These are phyloP conservation scores for Irpex rosettiformis DNA, from an alignment of 1,284 basidiomycete genomes.

Conservation along the genomic window DNA sequence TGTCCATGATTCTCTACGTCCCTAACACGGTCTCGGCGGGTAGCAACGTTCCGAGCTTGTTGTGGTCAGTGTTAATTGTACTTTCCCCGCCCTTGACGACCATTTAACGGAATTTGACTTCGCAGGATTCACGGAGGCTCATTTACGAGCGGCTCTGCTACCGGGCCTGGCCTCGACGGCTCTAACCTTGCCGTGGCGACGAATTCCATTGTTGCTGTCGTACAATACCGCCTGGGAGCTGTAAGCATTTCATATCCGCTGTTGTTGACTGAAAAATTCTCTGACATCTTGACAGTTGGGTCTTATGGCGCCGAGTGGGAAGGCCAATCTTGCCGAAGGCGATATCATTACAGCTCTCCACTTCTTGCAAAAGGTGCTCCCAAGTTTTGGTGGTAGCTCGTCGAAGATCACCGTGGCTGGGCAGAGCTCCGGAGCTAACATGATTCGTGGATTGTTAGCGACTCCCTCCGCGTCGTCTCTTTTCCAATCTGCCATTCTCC, in stretches of 20 bases:
- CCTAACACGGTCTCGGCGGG: slow-evolving; percentile 38
- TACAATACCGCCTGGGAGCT: slow-evolving; percentile 84
- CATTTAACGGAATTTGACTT: neutral
- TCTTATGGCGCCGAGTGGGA: slow-evolving; percentile 63
- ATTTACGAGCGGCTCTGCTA: slow-evolving; percentile 70
- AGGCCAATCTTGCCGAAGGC: slow-evolving; percentile 67
- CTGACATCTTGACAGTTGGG: slow-evolving; percentile 52
- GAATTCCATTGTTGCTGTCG: slow-evolving; percentile 76
- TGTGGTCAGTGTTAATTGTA: slow-evolving; percentile 51
- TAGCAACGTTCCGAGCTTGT: slow-evolving; percentile 49
- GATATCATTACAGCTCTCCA: slow-evolving; percentile 70
- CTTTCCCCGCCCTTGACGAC: neutral
- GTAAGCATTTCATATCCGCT: slow-evolving; percentile 36
- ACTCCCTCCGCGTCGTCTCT: slow-evolving; percentile 60
- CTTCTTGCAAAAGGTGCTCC: slow-evolving; percentile 59
- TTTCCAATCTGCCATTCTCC: slow-evolving; percentile 74
- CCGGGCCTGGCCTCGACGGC: slow-evolving; percentile 75
- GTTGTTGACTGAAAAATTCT: neutral
- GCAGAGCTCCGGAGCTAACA: slow-evolving; percentile 81
- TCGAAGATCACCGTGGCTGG: slow-evolving; percentile 80
- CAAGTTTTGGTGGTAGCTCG: slow-evolving; percentile 66
- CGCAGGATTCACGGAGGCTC: slow-evolving; percentile 86
- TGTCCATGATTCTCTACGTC: slow-evolving; percentile 73
- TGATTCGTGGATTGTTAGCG: slow-evolving; percentile 75
- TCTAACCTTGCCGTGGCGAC: slow-evolving; percentile 70